A percentile compares a stretch with the other conserved stretches of the same genome.
These are phyloP conservation scores for Bonia amplexicaulis DNA, from an alignment of 176 grass and related monocot species.

Conservation along the genomic window DNA sequence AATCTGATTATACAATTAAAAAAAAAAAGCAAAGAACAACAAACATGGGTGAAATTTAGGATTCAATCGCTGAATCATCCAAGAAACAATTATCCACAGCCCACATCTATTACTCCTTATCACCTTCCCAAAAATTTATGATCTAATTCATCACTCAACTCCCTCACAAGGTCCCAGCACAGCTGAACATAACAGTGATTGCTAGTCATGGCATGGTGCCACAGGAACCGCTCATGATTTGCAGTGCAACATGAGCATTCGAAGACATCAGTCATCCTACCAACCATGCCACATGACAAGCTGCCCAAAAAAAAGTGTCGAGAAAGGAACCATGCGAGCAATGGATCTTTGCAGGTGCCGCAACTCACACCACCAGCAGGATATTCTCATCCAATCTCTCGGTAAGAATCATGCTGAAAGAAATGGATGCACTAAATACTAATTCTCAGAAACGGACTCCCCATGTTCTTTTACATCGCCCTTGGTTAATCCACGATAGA, in stretches of 20 bases:
- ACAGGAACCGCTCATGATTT: neutral
- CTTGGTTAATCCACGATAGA: neutral
- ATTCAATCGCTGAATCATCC: neutral
- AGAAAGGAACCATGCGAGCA: neutral
- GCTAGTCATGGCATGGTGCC: neutral
- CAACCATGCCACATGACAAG: neutral
- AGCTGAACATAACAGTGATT: neutral
- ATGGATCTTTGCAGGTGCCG: neutral
- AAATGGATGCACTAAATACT: conserved; percentile 1
- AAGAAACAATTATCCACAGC: neutral
- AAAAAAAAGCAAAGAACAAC: neutral
- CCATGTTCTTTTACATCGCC: neutral
- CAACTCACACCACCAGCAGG: neutral
- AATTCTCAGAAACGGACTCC: neutral
- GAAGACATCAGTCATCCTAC: neutral
- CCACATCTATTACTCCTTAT: neutral
- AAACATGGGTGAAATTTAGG: neutral
- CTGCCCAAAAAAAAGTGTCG: neutral
- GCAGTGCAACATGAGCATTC: neutral
- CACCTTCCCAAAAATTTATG: neutral
- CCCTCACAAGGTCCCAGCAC: neutral
- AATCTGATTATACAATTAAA: neutral
- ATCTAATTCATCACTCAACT: neutral
- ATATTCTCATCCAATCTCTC: neutral
- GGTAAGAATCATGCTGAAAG: neutral